Evolutionary conservation across 2,329 filamentous ascomycete species (phyloP).

Genomic region (Ophiocordyceps camponoti-rufipedis): DNA sequence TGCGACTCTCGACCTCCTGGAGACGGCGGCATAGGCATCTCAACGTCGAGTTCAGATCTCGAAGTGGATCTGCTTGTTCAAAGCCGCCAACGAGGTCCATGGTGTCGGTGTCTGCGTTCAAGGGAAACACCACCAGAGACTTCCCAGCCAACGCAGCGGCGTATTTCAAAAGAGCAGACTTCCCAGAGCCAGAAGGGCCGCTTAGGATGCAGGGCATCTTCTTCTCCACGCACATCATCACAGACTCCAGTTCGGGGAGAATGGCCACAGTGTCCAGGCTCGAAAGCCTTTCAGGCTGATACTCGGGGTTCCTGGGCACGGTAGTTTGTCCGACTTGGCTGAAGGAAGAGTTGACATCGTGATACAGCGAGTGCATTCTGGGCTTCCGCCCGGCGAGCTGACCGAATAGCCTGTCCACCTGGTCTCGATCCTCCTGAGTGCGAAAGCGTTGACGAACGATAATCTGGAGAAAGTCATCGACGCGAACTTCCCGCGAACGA

Average conservation of each 20-base stretch:
- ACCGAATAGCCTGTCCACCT: constrained; percentile 48
- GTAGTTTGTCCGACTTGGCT: constrained; percentile 68
- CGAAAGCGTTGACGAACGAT: constrained; percentile 83
- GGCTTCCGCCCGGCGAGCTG: constrained; percentile 37
- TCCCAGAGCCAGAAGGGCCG: constrained; percentile 71
- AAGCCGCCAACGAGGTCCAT: constrained; percentile 96
- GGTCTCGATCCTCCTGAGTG: constrained; percentile 43
- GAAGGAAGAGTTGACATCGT: constrained; percentile 45
- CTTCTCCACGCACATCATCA: constrained; percentile 74
- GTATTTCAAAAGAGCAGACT: constrained; percentile 62
- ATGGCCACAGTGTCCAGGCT: constrained; percentile 32
- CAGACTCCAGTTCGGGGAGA: constrained; percentile 61
- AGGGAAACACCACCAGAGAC: constrained; percentile 60
- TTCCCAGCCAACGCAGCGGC: constrained; percentile 66
- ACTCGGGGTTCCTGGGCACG: constrained; percentile 38
- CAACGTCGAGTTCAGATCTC: constrained; percentile 44
- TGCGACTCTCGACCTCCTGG: constrained; percentile 27
- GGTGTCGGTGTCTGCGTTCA: constrained; percentile 90
- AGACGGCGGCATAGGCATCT: constrained; percentile 31
- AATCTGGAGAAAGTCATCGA: constrained; percentile 61
- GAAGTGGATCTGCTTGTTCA: constrained; percentile 74
- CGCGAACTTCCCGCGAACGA: constrained; percentile 39
- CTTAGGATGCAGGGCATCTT: constrained; percentile 80
- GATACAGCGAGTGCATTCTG: constrained; percentile 46
- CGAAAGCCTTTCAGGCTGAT: constrained; percentile 33